Evolutionary conservation across 192 early-diverging fungal genomes (phyloP), one percentile per base, ranked within the genome.

Genomic region (Linderina pennispora): DNA sequence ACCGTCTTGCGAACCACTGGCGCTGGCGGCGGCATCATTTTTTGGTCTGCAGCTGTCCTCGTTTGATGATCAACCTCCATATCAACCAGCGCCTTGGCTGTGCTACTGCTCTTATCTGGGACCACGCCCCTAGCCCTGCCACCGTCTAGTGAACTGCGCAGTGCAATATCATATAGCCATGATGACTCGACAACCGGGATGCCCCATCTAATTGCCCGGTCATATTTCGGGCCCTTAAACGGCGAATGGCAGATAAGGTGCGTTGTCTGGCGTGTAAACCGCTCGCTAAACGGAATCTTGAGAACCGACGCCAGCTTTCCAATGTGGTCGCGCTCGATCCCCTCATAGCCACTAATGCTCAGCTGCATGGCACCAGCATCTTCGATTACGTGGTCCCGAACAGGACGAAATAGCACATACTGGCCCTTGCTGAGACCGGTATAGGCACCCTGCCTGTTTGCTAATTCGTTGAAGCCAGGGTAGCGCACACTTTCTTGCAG

Each of bases 161-260:
- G 36, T 14, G 48, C 53, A 24, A 76, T 17, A 5, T 34, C 34
- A 20, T 66, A 71, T 13, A 71, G 11, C 74, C 74, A 90, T 24
- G 77, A 65, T 11, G 80, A 75, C 4, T 69, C 81, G 2, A 83
- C 80, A 43, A 83, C 73, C 23, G 80, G 71, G 16, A 85, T 76
- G 39, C 77, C 81, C 81, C 80, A 80, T 48, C 87, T 82, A 36
- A 77, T 19, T 1, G 88, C 88, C 37, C 80, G 83, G 43, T 87
- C 80, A 47, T 81, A 88, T 40, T 88, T 88, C 19, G 73, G 79
- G 10, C 88, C 88, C 31, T 57, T 64, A 33, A 62, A 67, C 16
- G 79, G 77, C 14, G 70, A 58, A 0, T 52, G 66, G 52, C 84
- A 88, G 23, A 90, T 68, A 43, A 90, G 46, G 45, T 90, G 86